phyloP scores from a whole-genome alignment of 352 stramenopile genomes.

The Pythium sp. region DNA sequence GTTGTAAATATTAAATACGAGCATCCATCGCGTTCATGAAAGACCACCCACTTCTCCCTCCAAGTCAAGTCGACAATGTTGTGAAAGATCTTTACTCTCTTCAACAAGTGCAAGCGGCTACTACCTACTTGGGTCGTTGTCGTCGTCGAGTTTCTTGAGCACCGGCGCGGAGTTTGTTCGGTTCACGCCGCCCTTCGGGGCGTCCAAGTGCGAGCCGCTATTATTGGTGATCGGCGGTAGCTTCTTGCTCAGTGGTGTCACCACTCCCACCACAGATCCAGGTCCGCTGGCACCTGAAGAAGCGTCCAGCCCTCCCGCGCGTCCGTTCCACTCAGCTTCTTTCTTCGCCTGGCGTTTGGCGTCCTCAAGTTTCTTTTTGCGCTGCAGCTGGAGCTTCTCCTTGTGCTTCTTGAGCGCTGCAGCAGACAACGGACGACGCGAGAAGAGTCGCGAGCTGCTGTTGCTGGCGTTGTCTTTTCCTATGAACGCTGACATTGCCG shows the following conservation, averaged over 20 bases:
- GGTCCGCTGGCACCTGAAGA: slow-evolving; percentile 15
- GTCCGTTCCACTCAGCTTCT: slow-evolving; percentile 78
- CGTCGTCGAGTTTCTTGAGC: slow-evolving; percentile 40
- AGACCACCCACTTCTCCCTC: background rate
- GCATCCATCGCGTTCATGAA: background rate
- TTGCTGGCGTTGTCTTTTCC: slow-evolving; percentile 33
- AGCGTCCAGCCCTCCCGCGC: slow-evolving; percentile 65
- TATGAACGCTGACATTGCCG: slow-evolving; percentile 18
- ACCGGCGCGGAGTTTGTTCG: slow-evolving; percentile 64
- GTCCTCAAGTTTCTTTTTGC: slow-evolving; percentile 68
- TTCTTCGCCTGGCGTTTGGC: slow-evolving; percentile 48
- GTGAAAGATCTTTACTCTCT: background rate
- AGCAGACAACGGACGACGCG: slow-evolving; percentile 49
- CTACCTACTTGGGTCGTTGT: slow-evolving; percentile 9
- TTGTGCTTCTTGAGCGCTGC: slow-evolving; percentile 75
- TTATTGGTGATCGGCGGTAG: slow-evolving; percentile 50
- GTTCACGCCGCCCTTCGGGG: slow-evolving; percentile 29
- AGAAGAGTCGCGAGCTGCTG: slow-evolving; percentile 62
- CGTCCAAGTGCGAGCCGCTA: slow-evolving; percentile 5
- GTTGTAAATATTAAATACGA: slow-evolving; percentile 7
- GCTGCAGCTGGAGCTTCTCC: slow-evolving; percentile 55
- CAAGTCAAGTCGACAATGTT: background rate
- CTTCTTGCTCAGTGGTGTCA: slow-evolving; percentile 46
- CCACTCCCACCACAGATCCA: slow-evolving; percentile 6
- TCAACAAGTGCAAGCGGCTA: background rate